Evolutionary conservation across 2,329 filamentous ascomycete species (phyloP).

Genomic region (Elsinoe australis): DNA sequence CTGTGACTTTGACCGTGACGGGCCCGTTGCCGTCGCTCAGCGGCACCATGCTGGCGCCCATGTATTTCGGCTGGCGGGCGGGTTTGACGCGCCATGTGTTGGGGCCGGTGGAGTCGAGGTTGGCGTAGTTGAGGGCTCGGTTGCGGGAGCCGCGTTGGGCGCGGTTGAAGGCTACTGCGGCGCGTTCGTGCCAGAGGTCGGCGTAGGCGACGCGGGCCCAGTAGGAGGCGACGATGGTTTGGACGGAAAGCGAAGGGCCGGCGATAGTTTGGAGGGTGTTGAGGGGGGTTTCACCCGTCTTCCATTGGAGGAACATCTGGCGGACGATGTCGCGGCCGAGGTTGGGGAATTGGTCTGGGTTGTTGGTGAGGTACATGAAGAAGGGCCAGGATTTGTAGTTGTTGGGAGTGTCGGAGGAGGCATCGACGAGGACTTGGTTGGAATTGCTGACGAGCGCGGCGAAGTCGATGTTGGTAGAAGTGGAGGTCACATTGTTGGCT

Average conservation of each 20-base stretch:
- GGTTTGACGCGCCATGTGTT: slow-evolving; percentile 39
- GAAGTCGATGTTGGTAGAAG: slow-evolving; percentile 30
- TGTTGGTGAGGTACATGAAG: slow-evolving; percentile 43
- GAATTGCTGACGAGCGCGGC: slow-evolving; percentile 36
- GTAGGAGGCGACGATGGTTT: slow-evolving; percentile 41
- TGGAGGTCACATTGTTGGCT: slow-evolving; percentile 32
- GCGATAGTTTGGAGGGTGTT: slow-evolving; percentile 39
- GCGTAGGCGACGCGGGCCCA: slow-evolving; percentile 49
- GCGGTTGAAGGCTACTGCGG: slow-evolving; percentile 35
- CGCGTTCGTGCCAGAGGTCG: slow-evolving; percentile 37
- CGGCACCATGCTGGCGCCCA: slow-evolving; percentile 46
- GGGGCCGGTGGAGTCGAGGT: slow-evolving; percentile 33
- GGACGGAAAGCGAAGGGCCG: slow-evolving; percentile 24
- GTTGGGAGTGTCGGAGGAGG: slow-evolving; percentile 27
- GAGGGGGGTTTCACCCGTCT: slow-evolving; percentile 45
- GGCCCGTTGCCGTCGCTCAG: slow-evolving; percentile 31
- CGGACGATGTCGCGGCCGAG: slow-evolving; percentile 23
- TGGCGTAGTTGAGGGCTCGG: slow-evolving; percentile 36
- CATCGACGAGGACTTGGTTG: slow-evolving; percentile 44
- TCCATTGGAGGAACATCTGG: slow-evolving; percentile 37
- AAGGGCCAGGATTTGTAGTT: slow-evolving; percentile 47
- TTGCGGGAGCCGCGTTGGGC: slow-evolving; percentile 34
- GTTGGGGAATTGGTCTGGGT: slow-evolving; percentile 38
- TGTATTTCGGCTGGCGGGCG: slow-evolving; percentile 40
- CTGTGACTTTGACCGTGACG: slow-evolving; percentile 30